Evolutionary conservation across 768 basidiomycete species (phyloP), one percentile per base, ranked within the genome.

Genomic region (Boletus coccyginus): DNA sequence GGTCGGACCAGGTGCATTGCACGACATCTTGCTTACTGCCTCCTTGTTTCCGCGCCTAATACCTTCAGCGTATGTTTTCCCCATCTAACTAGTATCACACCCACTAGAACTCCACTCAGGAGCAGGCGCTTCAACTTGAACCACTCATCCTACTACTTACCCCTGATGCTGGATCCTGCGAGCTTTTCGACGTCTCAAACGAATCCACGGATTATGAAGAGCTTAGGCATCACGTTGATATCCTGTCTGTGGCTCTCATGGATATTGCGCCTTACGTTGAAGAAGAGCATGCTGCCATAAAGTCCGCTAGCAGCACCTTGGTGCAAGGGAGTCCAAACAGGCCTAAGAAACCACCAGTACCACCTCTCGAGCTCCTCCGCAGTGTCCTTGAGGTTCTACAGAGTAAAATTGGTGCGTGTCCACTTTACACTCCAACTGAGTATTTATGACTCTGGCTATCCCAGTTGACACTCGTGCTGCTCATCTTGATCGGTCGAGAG

Each of bases 381-480:
- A 62, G 57, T 16, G 73, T 73, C 10, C 71, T 90, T 13, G 82
- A 86, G 38, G 62, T 62, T 12, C 61, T 88, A 10, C 86, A 87
- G 64, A 77, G 78, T 14, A 79, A 75, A 50, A 90, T 90, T 52
- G 76, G 89, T 90, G 52, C 54, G 85, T 74, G 21, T 44, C 17
- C 21, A 43, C 29, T 44, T 46, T 17, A 16, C 31, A 5, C 32
- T 45, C 19, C 16, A 35, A 60, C 9, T 38, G 14, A 39, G 31
- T 3, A 16, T 46, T 36, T 36, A 46, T 46, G 39, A 49, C 14
- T 9, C 14, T 14, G 13, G 24, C 33, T 38, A 38, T 31, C 42
- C 13, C 56, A 90, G 88, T 81, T 45, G 90, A 92, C 66, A 85
- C 83, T 3, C 85, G 88, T 45, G 88, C 87, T 29, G 83, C 85